These are phyloP conservation scores for Micromonas commoda DNA, from an alignment of 139 green algal genomes.

Conservation along the genomic window DNA sequence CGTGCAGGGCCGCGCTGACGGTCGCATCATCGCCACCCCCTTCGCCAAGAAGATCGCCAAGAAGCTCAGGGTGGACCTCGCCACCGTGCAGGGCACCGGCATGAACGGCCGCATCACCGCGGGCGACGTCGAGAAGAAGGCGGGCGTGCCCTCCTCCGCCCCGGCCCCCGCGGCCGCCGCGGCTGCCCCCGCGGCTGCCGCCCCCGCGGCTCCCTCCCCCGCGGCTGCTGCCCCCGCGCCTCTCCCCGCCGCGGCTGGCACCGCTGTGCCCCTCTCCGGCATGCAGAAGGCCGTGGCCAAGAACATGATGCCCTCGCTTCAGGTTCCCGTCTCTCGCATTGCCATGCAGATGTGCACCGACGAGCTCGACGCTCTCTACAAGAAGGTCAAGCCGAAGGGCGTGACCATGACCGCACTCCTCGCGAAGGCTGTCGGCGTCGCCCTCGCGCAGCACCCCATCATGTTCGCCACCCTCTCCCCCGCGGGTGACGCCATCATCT, in stretches of 20 bases:
- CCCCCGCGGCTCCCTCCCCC: slow-evolving; percentile 29
- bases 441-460: slow-evolving; percentile 82
- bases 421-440: slow-evolving; percentile 84
- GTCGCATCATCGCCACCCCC: slow-evolving; percentile 86
- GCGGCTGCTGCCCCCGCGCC: slow-evolving; percentile 37
- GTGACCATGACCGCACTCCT: slow-evolving; percentile 97
- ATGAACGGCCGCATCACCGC: slow-evolving; percentile 88
- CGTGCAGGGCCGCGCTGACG: slow-evolving; percentile 34
- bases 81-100: slow-evolving; percentile 70
- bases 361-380: slow-evolving; percentile 89
- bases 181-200: slow-evolving; percentile 35
- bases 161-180: slow-evolving; percentile 42
- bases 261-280: slow-evolving; percentile 77
- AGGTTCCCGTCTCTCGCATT: slow-evolving; percentile 93
- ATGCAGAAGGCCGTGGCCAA: slow-evolving; percentile 83
- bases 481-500: slow-evolving; percentile 72
- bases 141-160: slow-evolving; percentile 28
- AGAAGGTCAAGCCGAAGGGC: slow-evolving; percentile 89
- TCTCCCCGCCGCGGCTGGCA: slow-evolving; percentile 49
- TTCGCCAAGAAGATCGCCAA: slow-evolving; percentile 98
- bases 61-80: slow-evolving; percentile 83
- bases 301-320: slow-evolving; percentile 89
- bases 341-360: slow-evolving; percentile 85
- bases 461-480: slow-evolving; percentile 71
- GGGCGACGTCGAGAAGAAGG: slow-evolving; percentile 71